Percentiles rank a stretch among this genome's conserved stretches.
phyloP scores from a whole-genome alignment of 768 basidiomycete species.

The Mycena epipterygia region DNA sequence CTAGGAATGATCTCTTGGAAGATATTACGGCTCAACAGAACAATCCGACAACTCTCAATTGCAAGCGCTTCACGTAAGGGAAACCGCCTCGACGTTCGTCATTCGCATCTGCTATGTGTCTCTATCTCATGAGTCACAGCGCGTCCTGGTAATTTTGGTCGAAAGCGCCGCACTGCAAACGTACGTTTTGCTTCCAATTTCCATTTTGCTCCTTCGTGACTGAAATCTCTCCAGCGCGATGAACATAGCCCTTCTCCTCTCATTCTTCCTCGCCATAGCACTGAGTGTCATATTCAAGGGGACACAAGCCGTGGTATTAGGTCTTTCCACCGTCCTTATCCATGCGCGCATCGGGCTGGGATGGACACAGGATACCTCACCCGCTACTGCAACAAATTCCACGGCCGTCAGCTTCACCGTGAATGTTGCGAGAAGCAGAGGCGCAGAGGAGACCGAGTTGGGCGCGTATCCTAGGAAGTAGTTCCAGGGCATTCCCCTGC shows the following conservation, averaged over 20 bases:
- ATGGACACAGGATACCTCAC: not conserved
- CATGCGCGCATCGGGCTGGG: not conserved
- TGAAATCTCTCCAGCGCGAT: not conserved
- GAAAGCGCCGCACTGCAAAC: too few relatives aligned
- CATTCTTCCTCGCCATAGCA: not conserved
- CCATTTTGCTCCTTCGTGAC: not conserved
- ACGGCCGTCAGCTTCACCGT: not conserved
- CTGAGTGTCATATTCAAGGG: not conserved
- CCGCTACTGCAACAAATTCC: not conserved
- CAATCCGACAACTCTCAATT: not conserved
- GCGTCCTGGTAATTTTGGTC: not conserved
- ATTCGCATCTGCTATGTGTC: too few relatives aligned
- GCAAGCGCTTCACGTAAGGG: not conserved
- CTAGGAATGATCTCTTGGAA: too few relatives aligned
- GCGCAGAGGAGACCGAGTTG: too few relatives aligned
- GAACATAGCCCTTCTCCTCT: too few relatives aligned
- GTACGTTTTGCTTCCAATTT: not conserved
- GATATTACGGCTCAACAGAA: not conserved
- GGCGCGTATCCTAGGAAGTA: too few relatives aligned
- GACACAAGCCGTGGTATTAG: too few relatives aligned
- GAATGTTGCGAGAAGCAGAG: not conserved
- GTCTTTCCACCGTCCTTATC: conserved; percentile 2
- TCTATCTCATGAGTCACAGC: not conserved
- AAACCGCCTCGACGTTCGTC: not conserved
- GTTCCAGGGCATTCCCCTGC: too few relatives aligned